Evolutionary conservation across 805 yeast species (phyloP).

Genomic region (Saturnispora saitoi): DNA sequence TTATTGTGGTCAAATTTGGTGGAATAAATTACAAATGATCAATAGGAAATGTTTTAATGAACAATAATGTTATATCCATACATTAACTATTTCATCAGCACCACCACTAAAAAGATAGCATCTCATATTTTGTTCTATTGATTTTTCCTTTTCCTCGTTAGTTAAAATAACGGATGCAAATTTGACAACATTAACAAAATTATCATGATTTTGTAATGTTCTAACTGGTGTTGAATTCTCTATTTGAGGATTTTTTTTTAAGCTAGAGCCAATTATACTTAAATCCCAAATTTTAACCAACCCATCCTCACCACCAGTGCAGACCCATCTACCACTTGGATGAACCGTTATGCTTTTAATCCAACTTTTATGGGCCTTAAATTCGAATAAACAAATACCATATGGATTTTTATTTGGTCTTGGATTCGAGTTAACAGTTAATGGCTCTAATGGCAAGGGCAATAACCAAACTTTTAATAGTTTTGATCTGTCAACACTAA

Average conservation of each 20-base stretch:
- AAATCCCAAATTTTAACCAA: conserved; percentile 74
- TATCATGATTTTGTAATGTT: conserved; percentile 56
- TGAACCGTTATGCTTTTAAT: conserved; percentile 61
- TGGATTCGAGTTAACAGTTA: conserved; percentile 25
- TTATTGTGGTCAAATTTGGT: conserved; percentile 34
- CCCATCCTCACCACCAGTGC: conserved; percentile 75
- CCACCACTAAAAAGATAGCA: conserved; percentile 59
- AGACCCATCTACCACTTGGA: conserved; percentile 63
- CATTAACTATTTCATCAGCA: conserved; percentile 43
- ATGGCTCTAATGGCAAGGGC: conserved; percentile 43
- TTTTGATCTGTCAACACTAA: conserved; percentile 76
- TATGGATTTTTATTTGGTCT: conserved; percentile 46
- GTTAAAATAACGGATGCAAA: conserved; percentile 42
- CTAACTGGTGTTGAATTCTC: conserved; percentile 10
- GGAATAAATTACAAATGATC: conserved; percentile 11
- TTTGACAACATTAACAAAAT: conserved; percentile 57
- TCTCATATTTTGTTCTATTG: conserved; percentile 37
- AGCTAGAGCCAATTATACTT: conserved; percentile 15
- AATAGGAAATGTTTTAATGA: background rate
- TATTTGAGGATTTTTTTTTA: conserved; percentile 21
- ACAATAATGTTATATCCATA: conserved; percentile 37
- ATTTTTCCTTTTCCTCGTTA: conserved; percentile 12
- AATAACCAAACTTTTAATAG: conserved; percentile 65
- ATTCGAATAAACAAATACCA: conserved; percentile 47
- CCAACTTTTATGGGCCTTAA: conserved; percentile 83